Base-by-base conservation (phyloP, 192 early-diverging fungal species). In the Coemansia sp. region DNA sequence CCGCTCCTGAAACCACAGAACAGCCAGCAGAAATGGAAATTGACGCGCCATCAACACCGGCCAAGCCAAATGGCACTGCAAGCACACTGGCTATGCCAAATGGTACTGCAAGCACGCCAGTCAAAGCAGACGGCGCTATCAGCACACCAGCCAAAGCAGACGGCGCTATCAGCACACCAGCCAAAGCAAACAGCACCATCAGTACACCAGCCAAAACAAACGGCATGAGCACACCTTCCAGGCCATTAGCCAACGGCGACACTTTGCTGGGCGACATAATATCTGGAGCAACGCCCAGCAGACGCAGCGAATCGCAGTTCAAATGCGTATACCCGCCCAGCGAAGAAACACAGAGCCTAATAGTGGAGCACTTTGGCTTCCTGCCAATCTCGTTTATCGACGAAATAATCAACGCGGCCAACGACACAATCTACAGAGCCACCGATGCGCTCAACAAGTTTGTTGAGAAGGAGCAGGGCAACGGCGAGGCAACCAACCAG, bases 291-390 rank as follows among this genome's bases (percentile, higher is more conserved):
- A 70, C 74, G 8, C 67, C 74, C 11, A 68, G 51, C n/a, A 53
- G 31, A 31, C 67, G 65, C 42, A 47, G 46, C 28, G 63, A 59
- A 26, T 60, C 67, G 4, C 55, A 53, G 56, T 66, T 62, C 36
- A 62, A 63, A 40, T 66, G 74, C 32, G 67, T 70, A 47, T 79
- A 79, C 23, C 76, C 76, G 42, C 76, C 76, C 3, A 69, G 64
- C 61, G 70, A 71, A 42, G 46, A 50, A 7, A 56, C 76, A 16
- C 64, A 69, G 48, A 68, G 66, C 49, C 58, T 87, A 10, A 50
- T 88, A 42, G 86, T 83, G 30, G 88, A 92, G 68, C 88, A 90
- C 60, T 85, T 92, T 72, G 90, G 89, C 17, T 92, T 90, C 58
- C 67, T 83, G 11, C 89, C 90, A 1, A 65, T 90, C n/a, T 80